A percentile compares a stretch with the other conserved stretches of the same genome.
phyloP scores from a whole-genome alignment of 306 rosid genomes.

The Neltuma alba region DNA sequence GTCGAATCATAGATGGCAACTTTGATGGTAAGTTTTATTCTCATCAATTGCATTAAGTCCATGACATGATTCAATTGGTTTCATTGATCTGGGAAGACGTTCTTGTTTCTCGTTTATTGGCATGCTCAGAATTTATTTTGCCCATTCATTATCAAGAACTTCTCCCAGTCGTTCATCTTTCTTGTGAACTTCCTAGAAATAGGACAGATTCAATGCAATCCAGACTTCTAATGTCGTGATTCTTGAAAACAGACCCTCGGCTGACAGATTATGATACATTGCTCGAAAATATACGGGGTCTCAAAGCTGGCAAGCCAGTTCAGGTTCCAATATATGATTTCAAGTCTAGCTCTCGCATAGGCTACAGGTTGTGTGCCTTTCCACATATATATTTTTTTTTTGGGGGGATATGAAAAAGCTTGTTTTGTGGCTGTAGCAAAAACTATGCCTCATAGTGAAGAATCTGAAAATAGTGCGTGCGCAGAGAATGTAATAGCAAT shows the following conservation, averaged over 20 bases:
- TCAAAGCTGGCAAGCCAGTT: constrained; percentile 84
- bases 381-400: constrained; percentile 10
- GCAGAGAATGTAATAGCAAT: constrained; percentile 6
- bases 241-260: constrained; percentile 87
- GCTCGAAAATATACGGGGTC: constrained; percentile 83
- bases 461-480: background rate
- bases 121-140: background rate
- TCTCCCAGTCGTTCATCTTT: constrained; percentile 10
- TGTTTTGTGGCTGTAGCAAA: constrained; percentile 25
- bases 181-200: constrained; percentile 28
- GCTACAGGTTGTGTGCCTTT: constrained; percentile 75
- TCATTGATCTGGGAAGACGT: background rate
- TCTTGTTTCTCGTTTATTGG: background rate
- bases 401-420: constrained; percentile 17
- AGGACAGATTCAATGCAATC: constrained; percentile 36
- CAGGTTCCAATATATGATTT: constrained; percentile 95
- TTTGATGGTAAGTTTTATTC: constrained; percentile 69
- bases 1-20: constrained; percentile 94
- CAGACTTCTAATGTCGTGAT: constrained; percentile 39
- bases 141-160: constrained; percentile 6
- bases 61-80: constrained; percentile 1
- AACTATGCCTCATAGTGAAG: constrained; percentile 32
- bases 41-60: background rate
- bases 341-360: constrained; percentile 86
- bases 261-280: constrained; percentile 91